Percentiles rank a stretch among this genome's conserved stretches.
phyloP scores from a whole-genome alignment of 2,329 filamentous ascomycete genomes.

The Lecanicillium sp. region DNA sequence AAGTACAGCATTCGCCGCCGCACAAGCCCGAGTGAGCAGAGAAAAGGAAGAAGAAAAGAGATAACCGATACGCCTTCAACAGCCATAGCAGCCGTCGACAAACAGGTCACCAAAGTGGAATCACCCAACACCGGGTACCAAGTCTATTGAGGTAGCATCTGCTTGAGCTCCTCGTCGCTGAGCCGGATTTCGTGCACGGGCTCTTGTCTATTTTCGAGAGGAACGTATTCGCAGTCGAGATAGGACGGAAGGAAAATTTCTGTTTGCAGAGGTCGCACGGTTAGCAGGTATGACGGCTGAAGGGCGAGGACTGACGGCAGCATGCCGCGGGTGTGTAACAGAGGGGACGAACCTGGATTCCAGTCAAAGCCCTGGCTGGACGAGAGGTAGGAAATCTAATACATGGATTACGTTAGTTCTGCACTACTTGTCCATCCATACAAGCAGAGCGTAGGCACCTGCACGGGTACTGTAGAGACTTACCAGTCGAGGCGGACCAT shows the following conservation, averaged over 20 bases:
- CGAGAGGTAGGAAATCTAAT: conserved; percentile 70
- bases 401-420: not conserved
- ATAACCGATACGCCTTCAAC: not conserved
- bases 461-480: conserved; percentile 21
- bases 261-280: conserved; percentile 19
- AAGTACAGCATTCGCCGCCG: no score
- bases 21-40: no score
- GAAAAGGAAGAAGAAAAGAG: not conserved
- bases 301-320: no score
- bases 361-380: conserved; percentile 75
- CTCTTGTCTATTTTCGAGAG: conserved; percentile 68
- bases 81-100: no score
- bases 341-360: conserved; percentile 57
- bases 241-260: conserved; percentile 79
- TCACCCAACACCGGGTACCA: no score
- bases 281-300: conserved; percentile 4
- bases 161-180: conserved; percentile 67
- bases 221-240: conserved; percentile 64
- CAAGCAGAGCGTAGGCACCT: conserved; percentile 1
- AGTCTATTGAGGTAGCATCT: conserved; percentile 54
- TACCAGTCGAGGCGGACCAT: conserved; percentile 66
- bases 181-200: conserved; percentile 72
- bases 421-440: not conserved
- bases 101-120: no score
- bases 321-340: no score